These are phyloP conservation scores for Hypericum androsaemum DNA, from an alignment of 345 rosid genomes.

Conservation along the genomic window DNA sequence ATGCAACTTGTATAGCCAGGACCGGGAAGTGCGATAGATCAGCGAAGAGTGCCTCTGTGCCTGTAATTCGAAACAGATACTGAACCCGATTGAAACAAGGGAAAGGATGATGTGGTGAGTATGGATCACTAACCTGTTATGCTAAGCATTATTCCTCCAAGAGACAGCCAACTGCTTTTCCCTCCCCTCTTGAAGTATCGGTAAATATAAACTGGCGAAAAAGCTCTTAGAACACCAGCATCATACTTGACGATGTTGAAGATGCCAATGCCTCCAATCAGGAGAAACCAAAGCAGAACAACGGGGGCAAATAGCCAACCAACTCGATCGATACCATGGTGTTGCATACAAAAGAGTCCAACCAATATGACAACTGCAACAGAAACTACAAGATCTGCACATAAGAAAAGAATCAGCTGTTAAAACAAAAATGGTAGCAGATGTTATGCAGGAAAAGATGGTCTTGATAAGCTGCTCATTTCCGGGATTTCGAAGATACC, in stretches of 20 bases:
- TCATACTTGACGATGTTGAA: slow-evolving; percentile 6
- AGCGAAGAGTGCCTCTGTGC: slow-evolving; percentile 9
- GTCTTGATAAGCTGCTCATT: no score
- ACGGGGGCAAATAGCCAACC: slow-evolving; percentile 6
- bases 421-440: no score
- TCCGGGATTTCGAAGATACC: not conserved
- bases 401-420: not conserved
- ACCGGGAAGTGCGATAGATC: slow-evolving; percentile 8
- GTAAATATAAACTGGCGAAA: slow-evolving; percentile 6
- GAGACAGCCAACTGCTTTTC: slow-evolving; percentile 1
- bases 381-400: not conserved
- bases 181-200: slow-evolving; percentile 7
- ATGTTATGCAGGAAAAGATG: no score
- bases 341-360: slow-evolving; percentile 5
- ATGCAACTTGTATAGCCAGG: slow-evolving; percentile 1
- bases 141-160: slow-evolving; percentile 8
- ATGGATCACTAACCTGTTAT: slow-evolving; percentile 2
- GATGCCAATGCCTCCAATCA: slow-evolving; percentile 9
- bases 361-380: slow-evolving; percentile 1
- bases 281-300: slow-evolving; percentile 7
- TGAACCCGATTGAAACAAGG: not conserved
- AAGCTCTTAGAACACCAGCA: slow-evolving; percentile 1
- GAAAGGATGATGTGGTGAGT: not conserved
- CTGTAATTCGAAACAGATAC: not conserved
- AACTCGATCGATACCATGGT: slow-evolving; percentile 4